Percentiles rank a stretch among this genome's conserved stretches.
phyloP scores from a whole-genome alignment of 129 eudicot genomes.

The Dittrichia graveolens region DNA sequence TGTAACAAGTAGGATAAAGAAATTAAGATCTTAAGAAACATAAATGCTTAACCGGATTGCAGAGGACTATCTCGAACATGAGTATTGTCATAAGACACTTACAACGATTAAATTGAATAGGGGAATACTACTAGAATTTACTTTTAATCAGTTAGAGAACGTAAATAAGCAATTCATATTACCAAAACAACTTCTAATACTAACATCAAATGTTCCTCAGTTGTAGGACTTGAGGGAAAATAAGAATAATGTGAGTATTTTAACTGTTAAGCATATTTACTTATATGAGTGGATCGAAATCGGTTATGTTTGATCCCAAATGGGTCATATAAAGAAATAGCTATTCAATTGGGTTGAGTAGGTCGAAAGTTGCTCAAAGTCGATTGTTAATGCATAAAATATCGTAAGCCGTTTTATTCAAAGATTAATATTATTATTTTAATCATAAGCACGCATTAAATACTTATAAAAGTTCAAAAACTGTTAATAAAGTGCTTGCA shows the following conservation, averaged over 20 bases:
- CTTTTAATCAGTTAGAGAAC: no score
- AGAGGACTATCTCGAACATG: no score
- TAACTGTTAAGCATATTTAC: neutral
- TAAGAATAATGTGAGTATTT: neutral
- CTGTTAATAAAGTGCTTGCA: neutral
- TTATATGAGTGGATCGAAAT: neutral
- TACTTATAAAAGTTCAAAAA: neutral
- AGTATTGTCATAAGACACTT: no score
- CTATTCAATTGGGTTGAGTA: neutral
- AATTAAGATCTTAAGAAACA: no score
- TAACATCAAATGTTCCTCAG: neutral
- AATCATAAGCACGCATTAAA: neutral
- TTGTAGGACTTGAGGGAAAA: neutral
- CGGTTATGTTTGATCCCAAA: conserved; percentile 1
- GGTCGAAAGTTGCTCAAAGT: neutral
- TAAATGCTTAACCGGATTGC: no score
- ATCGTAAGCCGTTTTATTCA: neutral
- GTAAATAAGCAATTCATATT: conserved; percentile 1
- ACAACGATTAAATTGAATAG: no score
- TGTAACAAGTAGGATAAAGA: no score
- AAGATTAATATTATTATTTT: neutral
- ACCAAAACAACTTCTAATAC: conserved; percentile 10
- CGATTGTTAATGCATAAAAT: neutral
- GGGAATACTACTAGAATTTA: no score
- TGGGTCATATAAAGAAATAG: neutral